Evolutionary conservation across 192 early-diverging fungal species (phyloP).

Genomic region (Mortierella antarctica): DNA sequence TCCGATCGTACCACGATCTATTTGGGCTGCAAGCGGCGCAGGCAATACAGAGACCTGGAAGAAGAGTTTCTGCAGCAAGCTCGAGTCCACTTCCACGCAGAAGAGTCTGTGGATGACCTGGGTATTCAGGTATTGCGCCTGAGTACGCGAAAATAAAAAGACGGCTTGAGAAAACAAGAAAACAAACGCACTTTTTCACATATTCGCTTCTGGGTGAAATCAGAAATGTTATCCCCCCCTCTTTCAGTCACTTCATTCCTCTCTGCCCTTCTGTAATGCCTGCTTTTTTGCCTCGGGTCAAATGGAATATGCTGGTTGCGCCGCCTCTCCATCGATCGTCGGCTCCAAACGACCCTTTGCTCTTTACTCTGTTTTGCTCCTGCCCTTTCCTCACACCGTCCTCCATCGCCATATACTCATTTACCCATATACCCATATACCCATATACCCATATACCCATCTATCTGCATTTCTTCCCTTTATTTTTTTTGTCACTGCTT

Average conservation of each 20-base stretch:
- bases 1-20: conserved; percentile 44
- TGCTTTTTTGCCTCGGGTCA: conserved; percentile 16
- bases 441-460: neutral
- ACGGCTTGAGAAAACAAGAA: neutral
- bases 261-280: conserved; percentile 3
- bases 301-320: conserved; percentile 23
- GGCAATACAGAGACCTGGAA: conserved; percentile 35
- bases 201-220: conserved; percentile 7
- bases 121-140: conserved; percentile 22
- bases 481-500: neutral
- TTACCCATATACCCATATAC: too few species aligned
- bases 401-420: too few species aligned
- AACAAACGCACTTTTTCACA: neutral
- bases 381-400: too few species aligned
- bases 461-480: neutral
- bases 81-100: conserved; percentile 22
- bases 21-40: conserved; percentile 59
- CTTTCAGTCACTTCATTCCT: neutral
- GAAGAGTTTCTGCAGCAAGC: conserved; percentile 46
- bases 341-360: too few species aligned
- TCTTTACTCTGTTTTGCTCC: too few species aligned
- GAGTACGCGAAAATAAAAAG: neutral
- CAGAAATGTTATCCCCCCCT: neutral
- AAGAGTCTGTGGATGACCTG: conserved; percentile 1
- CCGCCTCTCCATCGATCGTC: too few species aligned